Conservation (phyloP, 2,329 filamentous ascomycete species). For the Claviceps maximensis region DNA sequence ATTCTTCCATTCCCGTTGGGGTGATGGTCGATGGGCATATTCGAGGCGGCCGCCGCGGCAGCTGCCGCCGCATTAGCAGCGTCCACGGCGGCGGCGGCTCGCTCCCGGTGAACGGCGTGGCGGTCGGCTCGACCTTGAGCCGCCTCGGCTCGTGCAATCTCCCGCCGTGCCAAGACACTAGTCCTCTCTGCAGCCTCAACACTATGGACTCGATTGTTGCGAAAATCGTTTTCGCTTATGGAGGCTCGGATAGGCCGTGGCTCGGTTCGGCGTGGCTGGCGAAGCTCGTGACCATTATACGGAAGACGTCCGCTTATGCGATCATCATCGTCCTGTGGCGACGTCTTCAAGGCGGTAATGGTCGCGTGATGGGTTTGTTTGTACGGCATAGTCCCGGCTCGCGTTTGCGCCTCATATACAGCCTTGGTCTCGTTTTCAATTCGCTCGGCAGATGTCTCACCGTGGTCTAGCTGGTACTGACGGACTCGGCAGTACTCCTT, state of each 20-base stretch:
- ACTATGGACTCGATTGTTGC: slow-evolving; percentile 12
- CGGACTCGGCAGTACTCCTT: slow-evolving; percentile 52
- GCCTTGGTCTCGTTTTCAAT: slow-evolving; percentile 37
- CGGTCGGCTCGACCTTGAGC: slow-evolving; percentile 37
- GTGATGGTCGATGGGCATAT: slow-evolving; percentile 9
- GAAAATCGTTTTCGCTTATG: slow-evolving; percentile 10
- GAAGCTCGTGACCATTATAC: slow-evolving; percentile 25
- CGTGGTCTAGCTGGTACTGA: slow-evolving; percentile 42
- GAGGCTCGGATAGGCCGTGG: slow-evolving; percentile 17
- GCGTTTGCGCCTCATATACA: slow-evolving; percentile 35
- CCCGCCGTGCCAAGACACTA: slow-evolving; percentile 34
- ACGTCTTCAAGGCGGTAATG: slow-evolving; percentile 11
- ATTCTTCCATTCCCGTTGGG: slow-evolving; percentile 15
- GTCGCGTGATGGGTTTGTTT: slow-evolving; percentile 11
- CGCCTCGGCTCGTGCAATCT: slow-evolving; percentile 38
- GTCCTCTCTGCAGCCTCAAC: slow-evolving; percentile 31
- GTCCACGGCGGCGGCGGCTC: slow-evolving; percentile 19
- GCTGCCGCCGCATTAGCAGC: slow-evolving; percentile 13
- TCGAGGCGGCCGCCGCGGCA: slow-evolving; percentile 11
- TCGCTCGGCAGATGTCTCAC: slow-evolving; percentile 35
- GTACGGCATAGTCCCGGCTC: slow-evolving; percentile 22
- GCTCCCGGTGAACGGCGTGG: slow-evolving; percentile 29
- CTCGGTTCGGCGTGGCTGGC: slow-evolving; percentile 29
- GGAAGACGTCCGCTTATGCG: slow-evolving; percentile 8
- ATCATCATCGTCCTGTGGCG: slow-evolving; percentile 11